Base-by-base conservation (phyloP, 148 eudicot genomes). In the Limonium bicolor region DNA sequence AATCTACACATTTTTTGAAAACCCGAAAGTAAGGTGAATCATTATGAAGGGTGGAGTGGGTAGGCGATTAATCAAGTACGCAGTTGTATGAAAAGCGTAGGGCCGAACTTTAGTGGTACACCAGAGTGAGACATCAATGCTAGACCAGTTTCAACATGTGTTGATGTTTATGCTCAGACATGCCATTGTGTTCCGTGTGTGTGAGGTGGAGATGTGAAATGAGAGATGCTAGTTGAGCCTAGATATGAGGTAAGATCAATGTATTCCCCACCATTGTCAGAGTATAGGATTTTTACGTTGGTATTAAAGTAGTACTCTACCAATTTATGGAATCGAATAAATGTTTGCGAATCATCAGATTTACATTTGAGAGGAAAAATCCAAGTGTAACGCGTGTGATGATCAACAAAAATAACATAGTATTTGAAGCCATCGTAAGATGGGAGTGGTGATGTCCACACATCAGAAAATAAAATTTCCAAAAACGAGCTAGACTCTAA, bases 321-420 rank as follows among this genome's bases (percentile, higher is more conserved):
- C 1, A 51, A 10, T 0, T 44, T 23, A 25, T 36, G 23, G 4
- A 36, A 51, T 0, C 30, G 31, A 7, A 38, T 36, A 7, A 51
- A 51, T 0, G 12, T 25, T 0, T 0, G 0, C 7, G 10, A 1
- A 0, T 36, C 29, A 0, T 53, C 28, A 0, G 34, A 51, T 37
- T 51, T 51, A 4, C 30, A 15, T 17, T 39, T 53, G 2, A 53
- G 24, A 6, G 46, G 31, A n/a, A 15, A 53, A 3, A 39, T 16
- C 56, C 56, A 53, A 1, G 7, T 40, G 17, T 38, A 40, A 13
- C 29, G 38, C 3, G 47, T 32, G n/a, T n/a, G 41, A 11, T 39
- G 47, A 29, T 53, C 56, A 20, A 53, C 47, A 27, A 53, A 53
- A 1, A 53, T 27, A 0, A 53, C 6, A 17, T 22, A 54, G 5